Conservation (phyloP, 768 basidiomycete genomes). For the Punctularia strigosozonata region DNA sequence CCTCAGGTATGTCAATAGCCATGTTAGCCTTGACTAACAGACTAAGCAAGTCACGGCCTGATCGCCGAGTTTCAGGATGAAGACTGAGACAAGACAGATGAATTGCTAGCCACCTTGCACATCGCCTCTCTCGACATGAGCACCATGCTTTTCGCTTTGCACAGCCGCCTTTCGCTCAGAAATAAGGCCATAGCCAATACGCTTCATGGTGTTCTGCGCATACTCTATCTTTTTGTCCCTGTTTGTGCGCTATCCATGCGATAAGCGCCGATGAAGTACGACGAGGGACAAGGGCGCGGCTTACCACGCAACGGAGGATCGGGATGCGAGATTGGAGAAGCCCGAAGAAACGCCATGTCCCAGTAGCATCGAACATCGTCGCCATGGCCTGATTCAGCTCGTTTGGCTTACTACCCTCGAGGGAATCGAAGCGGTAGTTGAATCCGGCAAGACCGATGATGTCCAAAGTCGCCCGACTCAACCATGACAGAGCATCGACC, state of each 20-base stretch:
- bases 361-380: constrained; percentile 14
- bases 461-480: constrained; percentile 12
- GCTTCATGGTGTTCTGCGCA: constrained; percentile 30
- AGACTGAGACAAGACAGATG: no score
- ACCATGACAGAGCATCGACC: constrained; percentile 9
- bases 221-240: constrained; percentile 8
- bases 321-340: constrained; percentile 22
- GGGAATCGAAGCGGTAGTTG: constrained; percentile 22
- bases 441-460: constrained; percentile 21
- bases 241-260: constrained; percentile 14
- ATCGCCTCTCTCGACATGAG: constrained; percentile 6
- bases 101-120: constrained; percentile 5
- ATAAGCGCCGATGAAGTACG: neutral
- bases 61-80: neutral
- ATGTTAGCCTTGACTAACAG: constrained; percentile 20
- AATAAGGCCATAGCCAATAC: constrained; percentile 40
- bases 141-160: constrained; percentile 1
- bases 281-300: constrained; percentile 2
- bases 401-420: constrained; percentile 15
- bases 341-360: constrained; percentile 5
- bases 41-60: constrained; percentile 16
- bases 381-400: constrained; percentile 23
- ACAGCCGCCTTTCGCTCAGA: constrained; percentile 33
- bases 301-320: constrained; percentile 25
- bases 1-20: constrained; percentile 14